Conservation (phyloP, 2,329 filamentous ascomycete species). For the Nothophoma quercina region DNA sequence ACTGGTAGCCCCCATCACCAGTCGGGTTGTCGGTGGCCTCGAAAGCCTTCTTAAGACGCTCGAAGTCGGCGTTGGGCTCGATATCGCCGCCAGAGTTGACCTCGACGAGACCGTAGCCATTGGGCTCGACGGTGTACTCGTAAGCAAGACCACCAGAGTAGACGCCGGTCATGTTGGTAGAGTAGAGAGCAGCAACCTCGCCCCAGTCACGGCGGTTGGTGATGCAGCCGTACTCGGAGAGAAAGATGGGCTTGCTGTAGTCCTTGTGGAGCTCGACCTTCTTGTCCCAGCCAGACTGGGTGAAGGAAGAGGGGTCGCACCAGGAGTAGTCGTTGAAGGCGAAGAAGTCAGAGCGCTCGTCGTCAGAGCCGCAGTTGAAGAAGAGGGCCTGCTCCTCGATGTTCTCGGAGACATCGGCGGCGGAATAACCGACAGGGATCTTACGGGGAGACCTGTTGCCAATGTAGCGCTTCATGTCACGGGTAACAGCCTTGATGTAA, state of each 20-base stretch:
- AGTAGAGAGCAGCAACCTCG: constrained; percentile 82
- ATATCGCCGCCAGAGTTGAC: constrained; percentile 63
- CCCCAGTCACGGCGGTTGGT: constrained; percentile 81
- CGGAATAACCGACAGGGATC: constrained; percentile 82
- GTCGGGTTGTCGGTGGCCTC: constrained; percentile 58
- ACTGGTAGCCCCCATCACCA: constrained; percentile 66
- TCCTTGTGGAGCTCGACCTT: constrained; percentile 48
- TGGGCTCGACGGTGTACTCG: constrained; percentile 76
- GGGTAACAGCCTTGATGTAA: constrained; percentile 76
- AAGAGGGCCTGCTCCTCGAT: constrained; percentile 85
- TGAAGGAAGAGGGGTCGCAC: constrained; percentile 67
- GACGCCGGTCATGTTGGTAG: constrained; percentile 79
- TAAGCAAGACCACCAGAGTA: constrained; percentile 97
- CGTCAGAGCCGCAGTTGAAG: constrained; percentile 91
- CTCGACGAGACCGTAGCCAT: constrained; percentile 80
- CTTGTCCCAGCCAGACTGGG: constrained; percentile 75
- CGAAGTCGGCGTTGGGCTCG: constrained; percentile 69
- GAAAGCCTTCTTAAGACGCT: constrained; percentile 61
- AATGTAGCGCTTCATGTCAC: constrained; percentile 83
- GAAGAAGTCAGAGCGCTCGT: constrained; percentile 87
- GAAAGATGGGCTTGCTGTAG: constrained; percentile 67
- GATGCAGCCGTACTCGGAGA: constrained; percentile 93
- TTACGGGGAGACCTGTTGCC: constrained; percentile 69
- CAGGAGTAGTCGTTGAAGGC: constrained; percentile 91
- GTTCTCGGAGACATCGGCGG: constrained; percentile 85